A percentile compares a stretch with the other conserved stretches of the same genome.
Conservation (phyloP, 1,284 basidiomycete genomes). For the Ustilago curta region DNA sequence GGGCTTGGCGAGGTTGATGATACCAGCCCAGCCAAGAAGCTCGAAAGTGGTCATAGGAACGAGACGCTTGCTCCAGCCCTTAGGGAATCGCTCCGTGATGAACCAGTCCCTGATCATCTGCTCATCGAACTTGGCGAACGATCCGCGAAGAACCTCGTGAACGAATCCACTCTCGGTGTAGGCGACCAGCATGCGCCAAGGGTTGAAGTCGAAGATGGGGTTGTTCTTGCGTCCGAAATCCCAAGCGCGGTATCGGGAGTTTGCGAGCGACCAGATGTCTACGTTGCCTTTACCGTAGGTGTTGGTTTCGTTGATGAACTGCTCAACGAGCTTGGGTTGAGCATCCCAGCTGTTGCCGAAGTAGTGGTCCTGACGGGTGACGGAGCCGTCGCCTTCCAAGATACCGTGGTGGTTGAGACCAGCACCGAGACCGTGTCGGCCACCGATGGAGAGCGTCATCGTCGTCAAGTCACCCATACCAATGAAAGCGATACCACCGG, state of each 20-base stretch:
- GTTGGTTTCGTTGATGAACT: constrained; percentile 47
- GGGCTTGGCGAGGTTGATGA: constrained; percentile 21
- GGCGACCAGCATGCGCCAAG: constrained; percentile 42
- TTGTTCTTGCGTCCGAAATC: constrained; percentile 18
- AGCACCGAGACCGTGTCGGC: constrained; percentile 16
- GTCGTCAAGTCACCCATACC: constrained; percentile 61
- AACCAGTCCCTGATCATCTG: constrained; percentile 41
- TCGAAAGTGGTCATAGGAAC: constrained; percentile 36
- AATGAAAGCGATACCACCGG: constrained; percentile 59
- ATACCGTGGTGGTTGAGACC: constrained; percentile 38
- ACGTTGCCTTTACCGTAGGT: constrained; percentile 31
- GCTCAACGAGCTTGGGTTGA: constrained; percentile 14
- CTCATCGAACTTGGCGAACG: constrained; percentile 35
- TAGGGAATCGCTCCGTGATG: constrained; percentile 28
- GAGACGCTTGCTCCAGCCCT: constrained; percentile 29
- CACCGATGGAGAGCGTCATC: constrained; percentile 47
- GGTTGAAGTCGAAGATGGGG: constrained; percentile 42
- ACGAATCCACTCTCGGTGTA: constrained; percentile 42
- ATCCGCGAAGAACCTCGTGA: constrained; percentile 37
- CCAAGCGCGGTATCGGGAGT: constrained; percentile 40
- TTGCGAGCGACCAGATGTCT: constrained; percentile 21
- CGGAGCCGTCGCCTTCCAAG: constrained; percentile 41
- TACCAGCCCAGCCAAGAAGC: constrained; percentile 36
- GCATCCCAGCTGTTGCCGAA: constrained; percentile 43
- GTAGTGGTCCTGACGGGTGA: constrained; percentile 45